Base-by-base conservation (phyloP, 176 grass and related monocot genomes). In the Paspalum vaginatum region DNA sequence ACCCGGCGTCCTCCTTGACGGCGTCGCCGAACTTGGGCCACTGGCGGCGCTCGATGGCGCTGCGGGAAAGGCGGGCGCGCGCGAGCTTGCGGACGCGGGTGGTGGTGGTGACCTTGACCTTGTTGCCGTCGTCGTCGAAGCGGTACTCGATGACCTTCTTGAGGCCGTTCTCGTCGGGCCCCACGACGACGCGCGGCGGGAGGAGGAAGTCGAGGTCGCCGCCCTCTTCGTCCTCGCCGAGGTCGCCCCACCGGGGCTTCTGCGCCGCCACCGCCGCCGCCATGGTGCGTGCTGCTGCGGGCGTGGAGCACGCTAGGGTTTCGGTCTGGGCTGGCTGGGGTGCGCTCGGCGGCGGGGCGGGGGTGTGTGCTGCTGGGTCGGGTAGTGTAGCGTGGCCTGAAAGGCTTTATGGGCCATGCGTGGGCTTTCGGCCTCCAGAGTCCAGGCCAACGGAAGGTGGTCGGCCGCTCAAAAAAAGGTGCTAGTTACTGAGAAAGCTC, bases 21-120 rank as follows among this genome's bases (percentile, higher is more conserved):
- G 90, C 93, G 55, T 93, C 93, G 8, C 93, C 93, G 75, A 97
- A 97, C 88, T 97, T 97, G 22, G 83, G 67, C 93, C 93, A 97
- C 58, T 78, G 52, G 61, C 93, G 90, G 25, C 93, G 90, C 83
- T 97, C 93, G 52, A 88, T 72, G 22, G 93, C 93, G 76, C 91
- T 89, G 77, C 88, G 90, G 62, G 85, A 87, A 58, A 97, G 85
- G 67, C 90, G 88, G 6, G 90, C 87, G 49, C 80, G 85, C 2
- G 87, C 91, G 22, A 97, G 79, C 80, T 89, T 97, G 88, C 86
- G 84, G 70, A 94, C 91, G 49, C 87, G 91, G 16, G 87, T 91
- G 65, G 91, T 94, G 52, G 89, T 97, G 45, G 87, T 89, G n/a
- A 97, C 89, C 85, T 87, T 85, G 38, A 97, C 89, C 83, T 91